Percentiles rank a stretch among this genome's conserved stretches.
Conservation (phyloP, 148 eudicot genomes). For the Rhododendron henanense region DNA sequence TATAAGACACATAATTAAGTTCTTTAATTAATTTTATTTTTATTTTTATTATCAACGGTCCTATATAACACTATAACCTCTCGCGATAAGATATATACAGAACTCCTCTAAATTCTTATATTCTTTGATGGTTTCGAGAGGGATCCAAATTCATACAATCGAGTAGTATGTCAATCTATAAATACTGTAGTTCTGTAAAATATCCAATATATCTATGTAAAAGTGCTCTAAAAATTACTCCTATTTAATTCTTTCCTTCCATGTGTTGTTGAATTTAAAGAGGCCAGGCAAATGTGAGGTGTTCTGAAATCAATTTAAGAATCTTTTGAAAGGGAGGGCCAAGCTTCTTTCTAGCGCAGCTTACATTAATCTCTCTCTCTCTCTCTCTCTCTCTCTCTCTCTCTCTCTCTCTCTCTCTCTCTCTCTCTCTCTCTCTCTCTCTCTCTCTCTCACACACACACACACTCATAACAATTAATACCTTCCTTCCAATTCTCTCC, state of each 20-base stretch:
- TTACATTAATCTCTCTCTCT: slow-evolving; percentile 6
- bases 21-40: too few species aligned
- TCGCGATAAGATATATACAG: too few species aligned
- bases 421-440: neutral
- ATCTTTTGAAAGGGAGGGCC: neutral
- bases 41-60: too few species aligned
- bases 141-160: too few species aligned
- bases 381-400: neutral
- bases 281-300: slow-evolving; percentile 1
- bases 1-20: too few species aligned
- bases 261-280: neutral
- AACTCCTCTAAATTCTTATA: too few species aligned
- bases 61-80: too few species aligned
- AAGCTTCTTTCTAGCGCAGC: neutral
- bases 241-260: neutral
- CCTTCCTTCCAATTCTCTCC: neutral
- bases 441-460: neutral
- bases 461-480: neutral
- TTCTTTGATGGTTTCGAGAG: too few species aligned
- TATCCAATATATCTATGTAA: too few species aligned
- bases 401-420: neutral
- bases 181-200: too few species aligned
- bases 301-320: neutral
- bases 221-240: too few species aligned
- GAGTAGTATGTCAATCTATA: too few species aligned